Conservation (phyloP, 164 flowering plant species). For the Macadamia integrifolia region DNA sequence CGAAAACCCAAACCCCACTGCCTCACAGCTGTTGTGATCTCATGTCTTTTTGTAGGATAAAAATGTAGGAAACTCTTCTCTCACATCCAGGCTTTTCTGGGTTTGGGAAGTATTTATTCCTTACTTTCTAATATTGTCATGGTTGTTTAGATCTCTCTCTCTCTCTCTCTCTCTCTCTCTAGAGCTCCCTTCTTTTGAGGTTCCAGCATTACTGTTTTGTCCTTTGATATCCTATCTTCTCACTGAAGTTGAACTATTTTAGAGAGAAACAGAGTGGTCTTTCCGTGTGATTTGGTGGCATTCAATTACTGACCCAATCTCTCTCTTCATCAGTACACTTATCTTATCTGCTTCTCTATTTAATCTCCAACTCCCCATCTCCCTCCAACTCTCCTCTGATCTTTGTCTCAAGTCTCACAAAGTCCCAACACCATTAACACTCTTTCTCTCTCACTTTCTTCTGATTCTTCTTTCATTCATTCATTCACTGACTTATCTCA, state of each 20-base stretch:
- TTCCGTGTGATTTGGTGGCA: constrained; percentile 22
- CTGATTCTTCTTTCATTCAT: constrained; percentile 4
- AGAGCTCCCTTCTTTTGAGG: not conserved
- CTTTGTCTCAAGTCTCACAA: not conserved
- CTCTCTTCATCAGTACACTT: constrained; percentile 3
- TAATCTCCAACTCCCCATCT: not conserved
- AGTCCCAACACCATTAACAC: not conserved
- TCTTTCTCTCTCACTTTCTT: not conserved
- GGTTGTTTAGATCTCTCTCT: constrained; percentile 5
- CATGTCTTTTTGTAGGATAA: constrained; percentile 8
- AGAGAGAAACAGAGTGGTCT: constrained; percentile 3
- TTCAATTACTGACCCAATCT: constrained; percentile 17
- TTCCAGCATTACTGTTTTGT: constrained; percentile 14
- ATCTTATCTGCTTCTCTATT: constrained; percentile 16
- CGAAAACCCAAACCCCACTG: constrained; percentile 3
- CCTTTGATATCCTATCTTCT: constrained; percentile 25
- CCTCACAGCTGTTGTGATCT: constrained; percentile 13
- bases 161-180: too few species aligned
- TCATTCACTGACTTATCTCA: not conserved
- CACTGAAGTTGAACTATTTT: not conserved
- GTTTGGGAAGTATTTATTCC: not conserved
- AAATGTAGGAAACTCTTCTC: not conserved
- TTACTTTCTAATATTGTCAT: not conserved
- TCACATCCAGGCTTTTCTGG: constrained; percentile 6
- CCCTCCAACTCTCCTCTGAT: not conserved